Percentiles rank a stretch among this genome's conserved stretches.
phyloP scores from a whole-genome alignment of 805 yeast genomes.

The Metschnikowia continentalis region DNA sequence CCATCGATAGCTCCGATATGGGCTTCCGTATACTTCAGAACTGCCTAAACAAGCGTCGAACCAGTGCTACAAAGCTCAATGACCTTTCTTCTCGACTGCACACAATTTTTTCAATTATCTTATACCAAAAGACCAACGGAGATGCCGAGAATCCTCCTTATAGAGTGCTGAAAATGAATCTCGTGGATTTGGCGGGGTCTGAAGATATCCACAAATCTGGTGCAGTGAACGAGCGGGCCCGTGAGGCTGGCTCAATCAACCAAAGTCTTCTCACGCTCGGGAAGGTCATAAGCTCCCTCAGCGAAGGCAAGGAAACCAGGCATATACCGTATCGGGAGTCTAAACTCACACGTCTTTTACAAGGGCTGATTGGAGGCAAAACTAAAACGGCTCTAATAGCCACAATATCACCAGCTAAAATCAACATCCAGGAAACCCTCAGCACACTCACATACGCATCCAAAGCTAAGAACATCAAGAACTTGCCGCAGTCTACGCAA shows the following conservation, averaged over 20 bases:
- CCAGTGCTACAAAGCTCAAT: constrained; percentile 71
- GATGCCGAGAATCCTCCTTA: constrained; percentile 9
- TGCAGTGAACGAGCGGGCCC: constrained; percentile 77
- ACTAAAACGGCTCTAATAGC: constrained; percentile 87
- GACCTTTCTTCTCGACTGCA: constrained; percentile 74
- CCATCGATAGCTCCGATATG: constrained; percentile 49
- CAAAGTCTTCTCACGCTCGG: constrained; percentile 86
- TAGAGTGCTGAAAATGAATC: constrained; percentile 63
- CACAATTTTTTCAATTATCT: constrained; percentile 63
- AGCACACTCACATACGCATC: constrained; percentile 86
- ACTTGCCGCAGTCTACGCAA: constrained; percentile 48
- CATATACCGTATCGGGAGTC: constrained; percentile 88
- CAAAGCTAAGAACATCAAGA: constrained; percentile 77
- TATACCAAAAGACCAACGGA: constrained; percentile 43
- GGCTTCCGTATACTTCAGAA: constrained; percentile 53
- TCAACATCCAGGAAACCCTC: constrained; percentile 74
- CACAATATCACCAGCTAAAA: constrained; percentile 77
- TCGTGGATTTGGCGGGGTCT: constrained; percentile 94
- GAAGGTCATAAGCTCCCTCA: constrained; percentile 67
- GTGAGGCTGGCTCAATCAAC: constrained; percentile 91
- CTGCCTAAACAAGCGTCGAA: constrained; percentile 58
- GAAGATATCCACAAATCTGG: constrained; percentile 88
- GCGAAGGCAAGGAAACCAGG: constrained; percentile 28
- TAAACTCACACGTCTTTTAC: constrained; percentile 67
- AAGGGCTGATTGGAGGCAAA: constrained; percentile 82